Conservation (phyloP, 805 yeast genomes). For the Saturnispora kantuleensis region DNA sequence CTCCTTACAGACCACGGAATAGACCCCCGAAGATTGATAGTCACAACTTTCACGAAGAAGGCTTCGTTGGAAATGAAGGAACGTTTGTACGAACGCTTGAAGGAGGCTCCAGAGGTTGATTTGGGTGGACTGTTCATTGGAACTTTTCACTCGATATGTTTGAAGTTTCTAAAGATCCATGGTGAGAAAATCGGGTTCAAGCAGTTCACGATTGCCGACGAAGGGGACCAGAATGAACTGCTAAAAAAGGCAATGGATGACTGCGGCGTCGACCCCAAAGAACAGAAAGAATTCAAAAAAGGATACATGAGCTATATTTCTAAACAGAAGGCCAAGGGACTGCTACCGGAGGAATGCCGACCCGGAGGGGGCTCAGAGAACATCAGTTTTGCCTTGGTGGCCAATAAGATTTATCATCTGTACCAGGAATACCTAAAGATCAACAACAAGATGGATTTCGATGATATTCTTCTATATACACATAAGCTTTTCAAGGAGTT, state of each 20-base stretch:
- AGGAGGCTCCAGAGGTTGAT: constrained; percentile 23
- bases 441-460: constrained; percentile 60
- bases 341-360: constrained; percentile 29
- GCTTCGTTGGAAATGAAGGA: constrained; percentile 83
- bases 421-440: constrained; percentile 42
- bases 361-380: background rate
- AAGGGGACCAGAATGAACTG: constrained; percentile 44
- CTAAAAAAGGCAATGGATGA: constrained; percentile 22
- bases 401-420: constrained; percentile 31
- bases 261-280: constrained; percentile 6
- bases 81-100: constrained; percentile 36
- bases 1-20: constrained; percentile 42
- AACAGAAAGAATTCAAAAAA: constrained; percentile 8
- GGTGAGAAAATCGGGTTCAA: constrained; percentile 41
- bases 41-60: constrained; percentile 87
- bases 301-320: constrained; percentile 37
- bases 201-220: constrained; percentile 51
- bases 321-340: constrained; percentile 44
- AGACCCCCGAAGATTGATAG: constrained; percentile 56
- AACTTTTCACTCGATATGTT: constrained; percentile 83
- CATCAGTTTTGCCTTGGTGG: background rate
- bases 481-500: constrained; percentile 34
- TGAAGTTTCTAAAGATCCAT: constrained; percentile 42
- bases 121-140: constrained; percentile 54
- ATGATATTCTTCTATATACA: constrained; percentile 61